A percentile compares a stretch with the other conserved stretches of the same genome.
These are phyloP conservation scores for Casaregolazyma suthepensis DNA, from an alignment of 1,139 yeast genomes.

Conservation along the genomic window DNA sequence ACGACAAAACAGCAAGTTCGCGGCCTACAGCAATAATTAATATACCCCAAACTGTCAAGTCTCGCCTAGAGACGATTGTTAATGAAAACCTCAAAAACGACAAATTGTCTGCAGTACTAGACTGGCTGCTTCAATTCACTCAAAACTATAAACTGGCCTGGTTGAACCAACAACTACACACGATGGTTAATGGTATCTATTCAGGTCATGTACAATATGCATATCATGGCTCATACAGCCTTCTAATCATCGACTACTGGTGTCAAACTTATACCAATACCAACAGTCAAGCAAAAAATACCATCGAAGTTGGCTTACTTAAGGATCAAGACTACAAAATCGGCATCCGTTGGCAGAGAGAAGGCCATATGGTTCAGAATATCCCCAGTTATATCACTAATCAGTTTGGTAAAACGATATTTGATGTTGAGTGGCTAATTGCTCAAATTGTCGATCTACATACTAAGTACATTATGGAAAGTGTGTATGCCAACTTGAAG, in stretches of 20 bases:
- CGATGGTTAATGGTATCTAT: constrained; percentile 55
- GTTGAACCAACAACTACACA: constrained; percentile 58
- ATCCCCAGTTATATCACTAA: constrained; percentile 14
- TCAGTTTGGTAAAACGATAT: constrained; percentile 21
- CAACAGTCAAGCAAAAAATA: constrained; percentile 32
- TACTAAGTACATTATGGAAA: constrained; percentile 24
- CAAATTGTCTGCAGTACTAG: constrained; percentile 57
- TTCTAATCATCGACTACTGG: constrained; percentile 71
- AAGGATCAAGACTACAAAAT: constrained; percentile 44
- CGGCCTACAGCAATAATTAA: constrained; percentile 12
- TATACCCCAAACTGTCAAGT: constrained; percentile 36
- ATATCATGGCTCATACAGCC: constrained; percentile 56
- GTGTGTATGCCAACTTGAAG: constrained; percentile 20
- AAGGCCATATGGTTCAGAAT: constrained; percentile 38
- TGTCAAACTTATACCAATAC: constrained; percentile 23
- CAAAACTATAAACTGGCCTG: constrained; percentile 68
- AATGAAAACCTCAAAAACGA: constrained; percentile 51
- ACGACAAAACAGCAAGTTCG: not conserved
- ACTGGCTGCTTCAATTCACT: constrained; percentile 63
- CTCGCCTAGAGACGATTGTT: constrained; percentile 47
- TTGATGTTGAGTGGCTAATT: constrained; percentile 28
- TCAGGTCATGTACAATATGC: constrained; percentile 60
- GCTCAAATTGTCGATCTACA: constrained; percentile 27
- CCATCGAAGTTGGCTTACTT: constrained; percentile 64
- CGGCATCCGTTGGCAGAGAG: constrained; percentile 59